Base-by-base conservation (phyloP, 1,284 basidiomycete species). In the Lignosus rhinocerotis region DNA sequence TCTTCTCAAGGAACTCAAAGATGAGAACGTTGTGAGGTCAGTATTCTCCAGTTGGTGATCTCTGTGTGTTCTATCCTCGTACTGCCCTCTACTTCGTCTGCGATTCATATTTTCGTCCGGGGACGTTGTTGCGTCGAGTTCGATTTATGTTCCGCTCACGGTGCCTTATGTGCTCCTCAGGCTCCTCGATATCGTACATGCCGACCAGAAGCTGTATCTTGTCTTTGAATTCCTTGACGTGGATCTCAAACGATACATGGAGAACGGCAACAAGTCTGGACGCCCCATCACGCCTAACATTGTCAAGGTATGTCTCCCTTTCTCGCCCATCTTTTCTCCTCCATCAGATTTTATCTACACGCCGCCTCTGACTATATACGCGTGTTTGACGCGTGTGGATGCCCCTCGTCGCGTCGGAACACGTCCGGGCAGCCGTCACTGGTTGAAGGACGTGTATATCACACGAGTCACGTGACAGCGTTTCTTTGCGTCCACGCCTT, bases 221-320 rank as follows among this genome's bases (percentile, higher is more conserved):
- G 96, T 99, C 47, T 98, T 96, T 72, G 97, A 99, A 77, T 95
- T 94, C 73, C 80, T 95, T 60, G 93, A 96, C 71, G 87, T 95
- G 55, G 96, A 99, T 76, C 77, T 99, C 67, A 98, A 99, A 74
- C 85, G 92, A 48, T 99, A 96, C 76, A 98, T 98, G 86, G 96
- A 98, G 73, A 87, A 84, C 46, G 84, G 86, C 58, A 93, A 92
- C 67, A 82, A 82, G 66, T 75, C 82, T 60, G 80, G 87, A 58
- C 88, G 87, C 63, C 87, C 89, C 32, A 83, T 91, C 62, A 78
- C 85, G n/a, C 77, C 81, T 32, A 90, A 90, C 51, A 92, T 96
- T 51, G 90, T 91, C 71, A 94, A 96, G 87, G 93, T 92, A 72
- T 71, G 81, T 71, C 17, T 41, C 31, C 47, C 43, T 16, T 32